phyloP scores from a whole-genome alignment of 768 basidiomycete species.

The Russula compacta region DNA sequence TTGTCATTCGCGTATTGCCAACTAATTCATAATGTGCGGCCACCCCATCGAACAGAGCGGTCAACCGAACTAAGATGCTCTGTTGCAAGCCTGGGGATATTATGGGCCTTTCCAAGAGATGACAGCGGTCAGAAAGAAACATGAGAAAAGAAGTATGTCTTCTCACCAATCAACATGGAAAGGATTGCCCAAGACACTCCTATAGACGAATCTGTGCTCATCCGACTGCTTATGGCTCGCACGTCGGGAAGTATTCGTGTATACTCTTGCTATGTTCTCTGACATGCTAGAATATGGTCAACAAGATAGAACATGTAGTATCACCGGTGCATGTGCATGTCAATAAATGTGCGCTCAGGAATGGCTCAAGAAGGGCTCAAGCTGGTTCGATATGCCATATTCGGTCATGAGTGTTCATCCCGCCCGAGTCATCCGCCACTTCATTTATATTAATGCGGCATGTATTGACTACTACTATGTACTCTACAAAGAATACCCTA shows the following conservation, averaged over 20 bases:
- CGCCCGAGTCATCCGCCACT: no score
- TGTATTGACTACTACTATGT: no score
- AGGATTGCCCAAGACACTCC: constrained; percentile 63
- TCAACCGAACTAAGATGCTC: constrained; percentile 40
- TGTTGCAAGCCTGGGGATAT: constrained; percentile 59
- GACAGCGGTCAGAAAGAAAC: constrained; percentile 5
- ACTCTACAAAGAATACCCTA: no score
- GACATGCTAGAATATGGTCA: constrained; percentile 31
- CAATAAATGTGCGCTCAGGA: no score
- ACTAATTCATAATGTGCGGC: constrained; percentile 32
- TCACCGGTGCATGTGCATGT: no score
- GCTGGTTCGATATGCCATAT: no score
- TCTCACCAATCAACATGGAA: constrained; percentile 58
- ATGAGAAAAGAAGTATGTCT: constrained; percentile 8
- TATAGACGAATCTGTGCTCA: constrained; percentile 61
- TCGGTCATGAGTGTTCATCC: no score
- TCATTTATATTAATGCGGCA: no score
- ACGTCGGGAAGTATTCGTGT: constrained; percentile 57
- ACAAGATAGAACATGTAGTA: background rate
- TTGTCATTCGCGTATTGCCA: constrained; percentile 12
- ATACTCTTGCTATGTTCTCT: constrained; percentile 40
- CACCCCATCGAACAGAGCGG: constrained; percentile 43
- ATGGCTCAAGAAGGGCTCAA: no score
- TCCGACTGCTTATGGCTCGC: constrained; percentile 34
- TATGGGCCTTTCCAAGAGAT: constrained; percentile 41